Evolutionary conservation across 129 eudicot species (phyloP).

Genomic region (Sambucus nigra): DNA sequence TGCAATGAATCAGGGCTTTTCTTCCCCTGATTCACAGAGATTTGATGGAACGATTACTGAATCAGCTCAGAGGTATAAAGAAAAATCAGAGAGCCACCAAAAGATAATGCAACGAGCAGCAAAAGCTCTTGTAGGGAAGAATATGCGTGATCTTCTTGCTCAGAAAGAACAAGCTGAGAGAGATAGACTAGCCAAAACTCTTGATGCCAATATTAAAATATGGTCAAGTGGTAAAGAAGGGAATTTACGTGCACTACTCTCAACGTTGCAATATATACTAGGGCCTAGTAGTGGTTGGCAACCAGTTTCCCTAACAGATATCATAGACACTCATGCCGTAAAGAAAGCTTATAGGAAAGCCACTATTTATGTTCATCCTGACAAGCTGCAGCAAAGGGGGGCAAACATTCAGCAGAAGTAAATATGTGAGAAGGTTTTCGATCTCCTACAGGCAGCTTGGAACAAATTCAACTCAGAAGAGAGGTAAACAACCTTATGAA

Average conservation of each 20-base stretch:
- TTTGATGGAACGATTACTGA: constrained; percentile 36
- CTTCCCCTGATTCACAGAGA: constrained; percentile 49
- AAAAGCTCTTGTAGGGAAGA: constrained; percentile 94
- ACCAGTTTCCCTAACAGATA: constrained; percentile 73
- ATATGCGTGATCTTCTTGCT: constrained; percentile 77
- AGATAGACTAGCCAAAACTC: constrained; percentile 60
- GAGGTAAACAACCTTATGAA: too few relatives aligned
- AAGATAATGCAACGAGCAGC: constrained; percentile 92
- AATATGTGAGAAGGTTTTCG: constrained; percentile 95
- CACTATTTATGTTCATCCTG: constrained; percentile 94
- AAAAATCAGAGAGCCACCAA: constrained; percentile 71
- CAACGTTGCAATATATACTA: constrained; percentile 95
- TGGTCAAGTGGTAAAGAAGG: constrained; percentile 98
- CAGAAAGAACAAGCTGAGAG: constrained; percentile 92
- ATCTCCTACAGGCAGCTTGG: too few relatives aligned
- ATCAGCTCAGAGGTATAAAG: constrained; percentile 71
- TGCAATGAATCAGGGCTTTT: constrained; percentile 15
- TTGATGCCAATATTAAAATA: constrained; percentile 89
- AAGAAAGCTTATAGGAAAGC: constrained; percentile 96
- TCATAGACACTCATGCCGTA: constrained; percentile 65
- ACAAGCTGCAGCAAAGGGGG: constrained; percentile 92
- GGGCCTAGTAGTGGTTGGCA: constrained; percentile 94
- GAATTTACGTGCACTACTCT: constrained; percentile 92
- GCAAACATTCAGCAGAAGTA: constrained; percentile 92
- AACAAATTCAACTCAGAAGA: too few relatives aligned